Evolutionary conservation across 73 alveolate genomes (phyloP).

Genomic region (Tetrahymena thermophila): DNA sequence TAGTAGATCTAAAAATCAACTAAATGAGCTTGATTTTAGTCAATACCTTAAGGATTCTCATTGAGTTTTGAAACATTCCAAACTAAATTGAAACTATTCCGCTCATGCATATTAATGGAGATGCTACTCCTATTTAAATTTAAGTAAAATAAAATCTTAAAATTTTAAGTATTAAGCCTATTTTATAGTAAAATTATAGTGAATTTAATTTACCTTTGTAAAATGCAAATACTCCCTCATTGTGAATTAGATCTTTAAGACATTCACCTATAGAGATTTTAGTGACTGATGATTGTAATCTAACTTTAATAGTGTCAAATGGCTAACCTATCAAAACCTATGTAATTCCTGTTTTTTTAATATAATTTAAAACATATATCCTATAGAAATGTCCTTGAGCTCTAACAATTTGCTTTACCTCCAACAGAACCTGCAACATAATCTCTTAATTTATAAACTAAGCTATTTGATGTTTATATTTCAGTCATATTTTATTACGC

Average conservation of each 20-base stretch:
- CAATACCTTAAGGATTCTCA: background rate
- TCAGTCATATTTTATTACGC: background rate
- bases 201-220: conserved; percentile 16
- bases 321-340: conserved; percentile 44
- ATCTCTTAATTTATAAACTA: background rate
- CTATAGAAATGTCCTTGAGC: background rate
- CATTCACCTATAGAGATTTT: background rate
- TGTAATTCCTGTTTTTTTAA: background rate
- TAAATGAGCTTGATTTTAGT: background rate
- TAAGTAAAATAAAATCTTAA: background rate
- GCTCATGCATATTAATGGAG: background rate
- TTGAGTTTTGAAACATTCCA: conserved; percentile 7
- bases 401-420: background rate
- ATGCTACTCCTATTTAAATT: background rate
- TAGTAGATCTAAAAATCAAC: background rate
- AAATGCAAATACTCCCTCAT: conserved; percentile 43
- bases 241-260: background rate
- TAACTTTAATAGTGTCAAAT: conserved; percentile 40
- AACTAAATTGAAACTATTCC: conserved; percentile 4
- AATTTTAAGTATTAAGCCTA: background rate
- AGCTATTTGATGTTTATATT: background rate
- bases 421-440: background rate
- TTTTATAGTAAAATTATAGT: no score
- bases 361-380: background rate
- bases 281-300: conserved; percentile 13